Conservation (phyloP, 495 filamentous ascomycete species). For the Thermothielavioides terrestris region DNA sequence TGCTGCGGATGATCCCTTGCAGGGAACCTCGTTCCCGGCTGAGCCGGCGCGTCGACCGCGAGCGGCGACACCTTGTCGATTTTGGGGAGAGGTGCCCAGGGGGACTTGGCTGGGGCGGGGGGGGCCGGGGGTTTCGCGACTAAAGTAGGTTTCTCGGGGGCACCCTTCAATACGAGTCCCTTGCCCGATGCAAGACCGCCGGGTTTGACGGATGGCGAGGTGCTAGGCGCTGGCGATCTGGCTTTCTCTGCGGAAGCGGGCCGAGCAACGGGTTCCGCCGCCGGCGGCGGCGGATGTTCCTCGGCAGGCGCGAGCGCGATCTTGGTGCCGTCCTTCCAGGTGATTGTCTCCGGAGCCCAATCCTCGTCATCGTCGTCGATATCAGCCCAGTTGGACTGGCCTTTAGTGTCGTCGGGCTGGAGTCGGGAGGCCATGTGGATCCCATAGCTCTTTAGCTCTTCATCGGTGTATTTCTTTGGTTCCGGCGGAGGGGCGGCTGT, state of each 20-base stretch:
- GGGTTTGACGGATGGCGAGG: constrained; percentile 34
- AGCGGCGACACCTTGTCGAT: constrained; percentile 72
- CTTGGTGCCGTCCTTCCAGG: constrained; percentile 97
- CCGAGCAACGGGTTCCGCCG: constrained; percentile 13
- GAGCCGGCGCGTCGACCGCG: constrained; percentile 34
- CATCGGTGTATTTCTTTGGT: constrained; percentile 90
- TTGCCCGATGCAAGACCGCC: constrained; percentile 38
- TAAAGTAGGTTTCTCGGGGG: constrained; percentile 64
- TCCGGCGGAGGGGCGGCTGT: constrained; percentile 67
- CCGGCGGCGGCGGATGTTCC: constrained; percentile 30
- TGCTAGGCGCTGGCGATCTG: constrained; percentile 29
- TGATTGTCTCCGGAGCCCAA: constrained; percentile 92
- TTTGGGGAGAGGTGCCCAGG: constrained; percentile 80
- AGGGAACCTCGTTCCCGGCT: constrained; percentile 22
- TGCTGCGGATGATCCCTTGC: constrained; percentile 19
- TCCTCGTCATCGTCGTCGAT: constrained; percentile 98
- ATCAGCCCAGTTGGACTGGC: constrained; percentile 91
- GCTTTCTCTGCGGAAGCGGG: constrained; percentile 26
- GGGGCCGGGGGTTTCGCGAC: constrained; percentile 70
- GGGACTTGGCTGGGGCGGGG: constrained; percentile 71
- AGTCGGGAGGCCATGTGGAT: constrained; percentile 93
- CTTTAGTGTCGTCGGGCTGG: constrained; percentile 62
- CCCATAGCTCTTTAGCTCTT: constrained; percentile 91
- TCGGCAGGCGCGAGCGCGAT: constrained; percentile 64
- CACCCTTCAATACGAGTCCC: constrained; percentile 55